Evolutionary conservation across 495 filamentous ascomycete genomes (phyloP).

Genomic region (Hyaloscypha bicolor): DNA sequence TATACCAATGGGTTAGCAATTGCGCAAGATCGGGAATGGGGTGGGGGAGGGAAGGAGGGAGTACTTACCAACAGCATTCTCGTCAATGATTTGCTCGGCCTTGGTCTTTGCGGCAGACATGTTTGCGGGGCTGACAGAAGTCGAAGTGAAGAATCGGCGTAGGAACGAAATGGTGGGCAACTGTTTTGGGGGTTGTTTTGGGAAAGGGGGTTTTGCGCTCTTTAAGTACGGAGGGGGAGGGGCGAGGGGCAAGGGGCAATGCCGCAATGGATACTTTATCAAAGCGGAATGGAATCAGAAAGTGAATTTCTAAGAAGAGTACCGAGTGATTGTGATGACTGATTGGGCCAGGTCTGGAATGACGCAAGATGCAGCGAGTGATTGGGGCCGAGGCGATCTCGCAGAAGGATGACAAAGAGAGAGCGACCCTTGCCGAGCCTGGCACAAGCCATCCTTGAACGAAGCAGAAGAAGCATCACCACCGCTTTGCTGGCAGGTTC

Average conservation of each 20-base stretch:
- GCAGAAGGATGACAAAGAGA: neutral
- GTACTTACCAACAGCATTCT: slow-evolving; percentile 81
- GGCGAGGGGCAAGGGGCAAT: neutral
- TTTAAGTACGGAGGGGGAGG: slow-evolving; percentile 9
- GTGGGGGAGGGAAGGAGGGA: slow-evolving; percentile 20
- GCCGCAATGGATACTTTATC: neutral
- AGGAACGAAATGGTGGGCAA: slow-evolving; percentile 75
- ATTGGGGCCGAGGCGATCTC: neutral
- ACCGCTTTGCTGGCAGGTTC: slow-evolving; percentile 16
- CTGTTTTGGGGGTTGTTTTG: slow-evolving; percentile 7
- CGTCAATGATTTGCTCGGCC: slow-evolving; percentile 84
- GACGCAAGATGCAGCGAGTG: neutral
- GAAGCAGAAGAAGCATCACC: neutral
- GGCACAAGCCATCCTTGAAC: neutral
- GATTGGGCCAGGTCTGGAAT: neutral
- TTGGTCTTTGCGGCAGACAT: slow-evolving; percentile 89
- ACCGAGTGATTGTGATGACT: neutral
- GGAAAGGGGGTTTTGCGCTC: slow-evolving; percentile 8
- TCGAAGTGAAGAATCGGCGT: slow-evolving; percentile 71
- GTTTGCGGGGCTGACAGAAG: slow-evolving; percentile 55
- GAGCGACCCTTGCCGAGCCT: neutral
- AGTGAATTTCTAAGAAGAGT: slow-evolving; percentile 1
- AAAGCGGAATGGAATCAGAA: neutral
- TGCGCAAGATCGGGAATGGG: neutral
- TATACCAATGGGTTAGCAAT: neutral